A percentile compares a stretch with the other conserved stretches of the same genome.
Evolutionary conservation across 2,329 filamentous ascomycete species (phyloP).

Genomic region (Microcyclospora pomicola): DNA sequence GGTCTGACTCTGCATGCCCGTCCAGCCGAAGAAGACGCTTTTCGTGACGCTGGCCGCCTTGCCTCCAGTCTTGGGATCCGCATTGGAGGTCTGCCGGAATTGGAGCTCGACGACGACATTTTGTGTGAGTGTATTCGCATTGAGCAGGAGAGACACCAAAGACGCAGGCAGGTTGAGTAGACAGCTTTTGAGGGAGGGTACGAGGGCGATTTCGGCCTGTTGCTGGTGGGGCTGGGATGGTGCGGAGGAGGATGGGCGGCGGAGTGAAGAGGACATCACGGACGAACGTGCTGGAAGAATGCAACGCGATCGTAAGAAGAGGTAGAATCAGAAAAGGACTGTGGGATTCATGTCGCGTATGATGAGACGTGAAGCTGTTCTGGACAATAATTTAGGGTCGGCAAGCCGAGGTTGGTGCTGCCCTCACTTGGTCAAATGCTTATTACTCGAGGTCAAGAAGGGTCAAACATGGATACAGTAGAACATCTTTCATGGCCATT

Average conservation of each 20-base stretch:
- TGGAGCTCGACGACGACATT: conserved; percentile 91
- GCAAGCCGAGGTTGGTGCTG: too few species aligned
- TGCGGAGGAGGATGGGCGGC: not conserved
- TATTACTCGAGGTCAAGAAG: too few species aligned
- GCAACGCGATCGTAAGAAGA: too few species aligned
- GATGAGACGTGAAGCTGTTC: too few species aligned
- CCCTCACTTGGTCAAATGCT: too few species aligned
- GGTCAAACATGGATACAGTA: too few species aligned
- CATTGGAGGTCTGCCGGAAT: conserved; percentile 46
- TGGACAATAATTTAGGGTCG: too few species aligned
- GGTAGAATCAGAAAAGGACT: too few species aligned
- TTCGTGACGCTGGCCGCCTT: conserved; percentile 33
- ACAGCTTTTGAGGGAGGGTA: conserved; percentile 76
- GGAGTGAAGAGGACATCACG: not conserved
- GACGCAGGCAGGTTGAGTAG: conserved; percentile 82
- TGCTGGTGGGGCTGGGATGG: too few species aligned
- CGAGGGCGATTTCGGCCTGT: conserved; percentile 56
- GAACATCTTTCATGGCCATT: too few species aligned
- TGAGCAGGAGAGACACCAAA: conserved; percentile 71
- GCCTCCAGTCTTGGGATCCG: conserved; percentile 17
- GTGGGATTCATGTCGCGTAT: too few species aligned
- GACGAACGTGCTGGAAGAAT: too few species aligned
- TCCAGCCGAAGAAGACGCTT: conserved; percentile 88
- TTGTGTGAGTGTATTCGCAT: conserved; percentile 82
- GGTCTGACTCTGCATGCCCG: conserved; percentile 90